phyloP scores from a whole-genome alignment of 306 rosid genomes.

The Dalbergia cultrata region DNA sequence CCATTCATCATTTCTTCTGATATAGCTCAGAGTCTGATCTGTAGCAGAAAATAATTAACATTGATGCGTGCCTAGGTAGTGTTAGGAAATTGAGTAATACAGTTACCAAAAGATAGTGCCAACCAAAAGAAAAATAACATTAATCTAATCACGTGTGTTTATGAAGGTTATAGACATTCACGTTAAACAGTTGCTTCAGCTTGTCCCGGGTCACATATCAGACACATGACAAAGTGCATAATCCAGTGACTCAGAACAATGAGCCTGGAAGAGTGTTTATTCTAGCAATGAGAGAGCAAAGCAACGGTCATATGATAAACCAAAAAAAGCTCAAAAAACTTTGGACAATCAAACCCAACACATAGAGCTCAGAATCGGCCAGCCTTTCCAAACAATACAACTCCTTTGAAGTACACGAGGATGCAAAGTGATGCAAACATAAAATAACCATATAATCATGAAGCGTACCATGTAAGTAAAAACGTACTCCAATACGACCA shows the following conservation, averaged over 20 bases:
- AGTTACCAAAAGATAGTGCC: not conserved
- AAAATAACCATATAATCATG: constrained; percentile 31
- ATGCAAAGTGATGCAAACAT: constrained; percentile 39
- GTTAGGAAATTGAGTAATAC: not conserved
- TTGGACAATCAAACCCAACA: constrained; percentile 24
- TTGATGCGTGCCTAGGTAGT: not conserved
- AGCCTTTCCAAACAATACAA: constrained; percentile 12
- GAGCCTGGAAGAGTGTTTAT: constrained; percentile 3
- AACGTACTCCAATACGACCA: constrained; percentile 99
- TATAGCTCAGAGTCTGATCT: constrained; percentile 13
- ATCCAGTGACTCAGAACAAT: constrained; percentile 28
- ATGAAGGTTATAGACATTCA: constrained; percentile 4
- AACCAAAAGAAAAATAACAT: constrained; percentile 6
- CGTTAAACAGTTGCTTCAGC: not conserved
- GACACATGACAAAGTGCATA: constrained; percentile 14
- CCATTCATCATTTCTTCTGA: not conserved
- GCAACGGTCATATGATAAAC: constrained; percentile 19
- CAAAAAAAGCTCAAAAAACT: constrained; percentile 4
- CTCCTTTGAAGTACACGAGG: not conserved
- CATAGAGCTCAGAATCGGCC: not conserved
- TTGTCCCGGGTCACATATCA: constrained; percentile 1
- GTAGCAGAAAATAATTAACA: constrained; percentile 2
- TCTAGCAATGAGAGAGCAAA: constrained; percentile 1
- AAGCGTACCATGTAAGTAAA: constrained; percentile 84
- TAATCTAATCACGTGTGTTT: not conserved